Evolutionary conservation across 306 rosid species (phyloP), one percentile per base, ranked within the genome.

Genomic region (Quercus berberidifolia): DNA sequence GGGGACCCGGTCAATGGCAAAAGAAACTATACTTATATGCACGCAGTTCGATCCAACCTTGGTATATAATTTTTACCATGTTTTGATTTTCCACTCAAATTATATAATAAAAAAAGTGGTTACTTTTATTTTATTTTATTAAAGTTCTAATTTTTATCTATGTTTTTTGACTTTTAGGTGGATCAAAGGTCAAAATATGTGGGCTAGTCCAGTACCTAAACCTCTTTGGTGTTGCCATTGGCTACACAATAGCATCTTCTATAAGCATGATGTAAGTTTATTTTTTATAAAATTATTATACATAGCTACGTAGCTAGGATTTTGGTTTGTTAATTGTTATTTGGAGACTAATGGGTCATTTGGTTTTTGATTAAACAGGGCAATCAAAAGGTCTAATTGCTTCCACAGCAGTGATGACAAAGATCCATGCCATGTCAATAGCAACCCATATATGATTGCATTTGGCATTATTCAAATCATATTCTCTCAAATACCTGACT

Each of bases 1-100:
- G 92, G 92, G 4, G 97, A 94, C 69, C 73, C 96, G 26, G 56
- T 82, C 58, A 80, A 83, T 35, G 97, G 97, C 83, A 94, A 92
- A 82, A 86, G 98, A 84, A 94, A 94, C 86, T 94, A 94, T 41
- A 94, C 97, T 55, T 94, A 92, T 81, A 89, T 80, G 88, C 93
- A 92, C 19, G 97, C 91, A 55, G 91, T 94, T 73, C 88, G 76
- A 70, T 74, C 96, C 75, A 90, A 83, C 68, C 86, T 94, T 1
- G 97, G 98, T 93, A 41, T 2, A 41, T 41, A 75, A 82, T 4
- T 26, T 56, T 59, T 73, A 14, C 20, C 2, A 19, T 54, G 9
- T 55, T 67, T 59, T 10, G 2, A 1, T 20, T 28, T 33, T 8
- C 4, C 10, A n/a, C n/a, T 54, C 26, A 55, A 74, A 25, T 69